Evolutionary conservation across 2,329 filamentous ascomycete species (phyloP), one percentile per base, ranked within the genome.

Genomic region (Ambrosiella beaveri): DNA sequence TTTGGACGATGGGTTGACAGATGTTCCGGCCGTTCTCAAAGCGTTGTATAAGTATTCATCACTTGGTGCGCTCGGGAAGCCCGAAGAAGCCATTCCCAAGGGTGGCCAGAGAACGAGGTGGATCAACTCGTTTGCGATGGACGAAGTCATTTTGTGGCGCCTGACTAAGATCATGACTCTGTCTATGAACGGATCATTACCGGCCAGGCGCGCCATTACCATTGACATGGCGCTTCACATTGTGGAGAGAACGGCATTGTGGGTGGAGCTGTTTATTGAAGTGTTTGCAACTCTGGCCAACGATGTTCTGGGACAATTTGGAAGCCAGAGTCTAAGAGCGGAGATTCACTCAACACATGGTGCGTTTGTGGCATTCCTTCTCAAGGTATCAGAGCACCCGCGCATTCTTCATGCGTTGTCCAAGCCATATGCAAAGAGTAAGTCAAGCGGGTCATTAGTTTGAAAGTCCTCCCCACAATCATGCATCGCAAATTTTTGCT

Each of bases 131-230:
- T 81, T 79, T 62, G 72, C 72, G 61, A 69, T 85, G 0, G 93
- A 98, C 68, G 95, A 96, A 71, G 84, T 93, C 55, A 87, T 97
- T 70, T 85, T 96, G 66, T 94, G 95, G 69, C 83, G 90, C 2
- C 88, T 98, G 55, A 88, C 88, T 1, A 95, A 94, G 70, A 89
- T 97, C 55, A 47, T 47, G 44, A 17, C 13, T n/a, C 11, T 47
- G 35, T 53, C 51, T 7, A 38, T 19, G 51, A 13, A 35, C 9
- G 37, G 15, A n/a, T 37, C 27, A 9, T 11, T 38, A 3, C 17
- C 51, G 2, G 35, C 15, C 2, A 39, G 19, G 6, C 44, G 54
- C n/a, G 37, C n/a, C 53, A 69, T 66, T 59, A 71, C 70, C 27
- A 65, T 68, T 13, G 67, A 72, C 36, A 73, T 77, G n/a, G 77